Evolutionary conservation across 148 eudicot genomes (phyloP), one percentile per base, ranked within the genome.

Genomic region (Vaccinium macrocarpon): DNA sequence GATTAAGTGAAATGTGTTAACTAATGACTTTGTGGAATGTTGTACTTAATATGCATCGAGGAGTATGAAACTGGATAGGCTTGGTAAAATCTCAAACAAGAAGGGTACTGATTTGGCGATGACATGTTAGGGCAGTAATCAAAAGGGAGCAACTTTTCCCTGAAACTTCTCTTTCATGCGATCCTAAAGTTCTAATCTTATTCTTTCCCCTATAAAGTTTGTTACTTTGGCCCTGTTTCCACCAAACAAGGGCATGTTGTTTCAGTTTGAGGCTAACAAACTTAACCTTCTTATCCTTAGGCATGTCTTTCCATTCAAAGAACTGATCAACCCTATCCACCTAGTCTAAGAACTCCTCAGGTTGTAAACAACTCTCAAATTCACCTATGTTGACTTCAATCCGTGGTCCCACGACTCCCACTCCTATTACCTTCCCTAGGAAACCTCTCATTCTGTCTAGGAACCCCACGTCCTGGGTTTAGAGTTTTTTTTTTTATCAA

Each of bases 281-380:
- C 55, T 49, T 49, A n/a, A 48, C 79, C 55, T 49, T 76, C 55
- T 76, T 48, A n/a, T 46, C 79, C 23, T 46, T 29, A 2, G 56
- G 79, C 79, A 76, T 76, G 25, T 12, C 32, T 49, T 76, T 75
- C 56, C 8, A 49, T 10, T 46, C 16, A 23, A 50, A 27, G 42
- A 29, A 29, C n/a, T 27, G 7, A 27, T 68, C 18, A 11, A 68
- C 42, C 15, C 74, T 29, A 29, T 10, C 56, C 23, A 49, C 27
- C 79, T 29, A 49, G 13, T 48, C 79, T 48, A 76, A 76, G 76
- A 71, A 71, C 46, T 76, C 15, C 79, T 76, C 25, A 76, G 29
- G 79, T n/a, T 48, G 46, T 21, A n/a, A 0, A 46, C n/a, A 55
- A 46, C 56, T 29, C 55, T 76, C 56, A 49, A 76, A 76, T 11